Evolutionary conservation across 1,139 yeast genomes (phyloP), one percentile per base, ranked within the genome.

Genomic region (Blastobotrys buckinghamii): DNA sequence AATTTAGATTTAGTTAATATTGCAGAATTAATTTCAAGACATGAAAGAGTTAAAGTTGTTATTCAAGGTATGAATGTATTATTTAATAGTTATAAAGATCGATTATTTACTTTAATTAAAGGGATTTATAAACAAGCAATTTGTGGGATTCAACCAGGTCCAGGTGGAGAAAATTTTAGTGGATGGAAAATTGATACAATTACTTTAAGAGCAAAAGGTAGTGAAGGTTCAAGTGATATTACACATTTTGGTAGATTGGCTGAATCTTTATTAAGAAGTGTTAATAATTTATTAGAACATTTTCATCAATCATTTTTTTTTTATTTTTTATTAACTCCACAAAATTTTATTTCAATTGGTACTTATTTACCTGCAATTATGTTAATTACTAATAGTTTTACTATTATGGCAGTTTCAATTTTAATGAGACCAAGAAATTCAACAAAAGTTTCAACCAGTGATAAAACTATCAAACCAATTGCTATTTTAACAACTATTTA

Each of bases 231-330:
- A 2, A 74, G 74, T 44, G 97, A 92, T 68, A 81, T 92, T 45
- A 92, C 97, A 0, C 89, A 94, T 30, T 83, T 87, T 65, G 98
- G 98, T 4, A 77, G 98, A 63, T 75, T 90, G 4, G 78, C 89
- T 16, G 99, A 94, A 65, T 87, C 94, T 1, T 73, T 86, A 15
- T 81, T 90, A 62, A 77, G 98, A 55, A 83, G 96, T 0, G 87
- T 94, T 39, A 94, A 94, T 68, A 94, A 94, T 65, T 73, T 94
- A 58, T 72, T 92, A 50, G 99, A 94, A 65, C 95, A 90, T 64
- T 92, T 92, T 66, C 99, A 94, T 65, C 98, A 94, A 65, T 88
- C 97, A 1, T 94, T 89, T 64, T 94, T 94, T 73, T 94, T 90
- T 63, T 94, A 90, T 69, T 74, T 92, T 59, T 68, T 94, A 69